Conservation (phyloP, 1,139 yeast genomes). For the Pichia sp. region DNA sequence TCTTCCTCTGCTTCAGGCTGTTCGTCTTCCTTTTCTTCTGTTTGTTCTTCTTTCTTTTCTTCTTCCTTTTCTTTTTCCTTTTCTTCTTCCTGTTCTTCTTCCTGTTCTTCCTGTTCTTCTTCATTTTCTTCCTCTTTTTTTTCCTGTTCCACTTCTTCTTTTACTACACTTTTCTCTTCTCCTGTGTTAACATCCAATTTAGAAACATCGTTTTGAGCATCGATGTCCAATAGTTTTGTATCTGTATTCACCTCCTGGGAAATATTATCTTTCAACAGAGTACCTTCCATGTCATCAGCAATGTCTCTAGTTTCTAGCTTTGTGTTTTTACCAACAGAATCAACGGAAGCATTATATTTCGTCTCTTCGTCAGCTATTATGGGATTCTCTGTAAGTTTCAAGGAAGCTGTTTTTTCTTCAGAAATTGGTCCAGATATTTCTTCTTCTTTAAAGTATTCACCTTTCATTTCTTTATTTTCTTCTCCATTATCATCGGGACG, state of each 20-base stretch:
- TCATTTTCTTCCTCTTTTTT: not conserved
- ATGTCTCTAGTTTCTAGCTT: too few species aligned
- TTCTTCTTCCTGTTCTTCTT: not conserved
- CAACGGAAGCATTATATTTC: too few species aligned
- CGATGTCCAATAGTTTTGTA: too few species aligned
- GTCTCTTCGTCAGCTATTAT: too few species aligned
- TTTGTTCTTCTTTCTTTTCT: slow-evolving; percentile 18
- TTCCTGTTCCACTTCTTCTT: slow-evolving; percentile 1
- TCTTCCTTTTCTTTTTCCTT: not conserved
- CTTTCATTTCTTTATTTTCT: slow-evolving; percentile 13
- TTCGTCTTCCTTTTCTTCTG: slow-evolving; percentile 25
- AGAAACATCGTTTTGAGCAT: too few species aligned
- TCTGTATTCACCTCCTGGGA: too few species aligned
- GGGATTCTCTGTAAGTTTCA: too few species aligned
- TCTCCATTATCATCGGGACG: slow-evolving; percentile 9
- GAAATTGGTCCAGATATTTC: not conserved
- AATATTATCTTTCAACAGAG: too few species aligned
- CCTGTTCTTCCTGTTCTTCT: slow-evolving; percentile 2
- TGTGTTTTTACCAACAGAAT: too few species aligned
- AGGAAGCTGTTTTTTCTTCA: not conserved
- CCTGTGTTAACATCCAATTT: not conserved
- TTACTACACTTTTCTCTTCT: slow-evolving; percentile 5
- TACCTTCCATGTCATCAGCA: too few species aligned
- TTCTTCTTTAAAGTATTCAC: slow-evolving; percentile 4
- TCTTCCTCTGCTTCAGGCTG: not conserved